These are phyloP conservation scores for Beauveria brongniartii DNA, from an alignment of 2,329 filamentous ascomycete genomes.

Conservation along the genomic window DNA sequence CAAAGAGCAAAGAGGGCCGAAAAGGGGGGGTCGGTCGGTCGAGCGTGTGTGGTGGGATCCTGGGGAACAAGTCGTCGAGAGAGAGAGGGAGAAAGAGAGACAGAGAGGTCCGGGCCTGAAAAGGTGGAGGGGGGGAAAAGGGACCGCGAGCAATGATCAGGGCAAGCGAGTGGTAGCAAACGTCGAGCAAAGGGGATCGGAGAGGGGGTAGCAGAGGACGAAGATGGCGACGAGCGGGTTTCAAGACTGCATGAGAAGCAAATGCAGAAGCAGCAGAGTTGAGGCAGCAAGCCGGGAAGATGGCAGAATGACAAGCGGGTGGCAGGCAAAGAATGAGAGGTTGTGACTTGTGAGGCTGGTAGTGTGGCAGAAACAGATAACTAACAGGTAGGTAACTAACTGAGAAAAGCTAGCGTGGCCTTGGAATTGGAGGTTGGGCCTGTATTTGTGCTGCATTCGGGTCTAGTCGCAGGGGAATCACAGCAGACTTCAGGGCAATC, in stretches of 20 bases:
- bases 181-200: not conserved
- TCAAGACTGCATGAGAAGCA: slow-evolving; percentile 7
- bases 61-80: not conserved
- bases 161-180: not conserved
- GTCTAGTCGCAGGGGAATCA: not conserved
- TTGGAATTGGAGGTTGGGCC: not conserved
- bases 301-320: not conserved
- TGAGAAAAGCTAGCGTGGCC: not conserved
- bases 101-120: not conserved
- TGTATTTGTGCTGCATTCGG: not conserved
- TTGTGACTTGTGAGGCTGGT: slow-evolving; percentile 3
- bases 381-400: not conserved
- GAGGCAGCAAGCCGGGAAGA: not conserved
- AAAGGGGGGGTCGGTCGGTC: not conserved
- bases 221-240: slow-evolving; percentile 3
- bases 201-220: not conserved
- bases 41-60: not conserved
- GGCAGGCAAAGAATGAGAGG: not conserved
- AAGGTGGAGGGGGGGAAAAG: not conserved
- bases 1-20: not conserved
- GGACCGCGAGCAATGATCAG: not conserved
- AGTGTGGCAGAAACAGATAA: not conserved
- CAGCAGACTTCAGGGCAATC: not conserved
- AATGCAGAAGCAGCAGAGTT: slow-evolving; percentile 3
- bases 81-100: not conserved